Evolutionary conservation across 768 basidiomycete genomes (phyloP), one percentile per base, ranked within the genome.

Genomic region (Podaxis rugospora): DNA sequence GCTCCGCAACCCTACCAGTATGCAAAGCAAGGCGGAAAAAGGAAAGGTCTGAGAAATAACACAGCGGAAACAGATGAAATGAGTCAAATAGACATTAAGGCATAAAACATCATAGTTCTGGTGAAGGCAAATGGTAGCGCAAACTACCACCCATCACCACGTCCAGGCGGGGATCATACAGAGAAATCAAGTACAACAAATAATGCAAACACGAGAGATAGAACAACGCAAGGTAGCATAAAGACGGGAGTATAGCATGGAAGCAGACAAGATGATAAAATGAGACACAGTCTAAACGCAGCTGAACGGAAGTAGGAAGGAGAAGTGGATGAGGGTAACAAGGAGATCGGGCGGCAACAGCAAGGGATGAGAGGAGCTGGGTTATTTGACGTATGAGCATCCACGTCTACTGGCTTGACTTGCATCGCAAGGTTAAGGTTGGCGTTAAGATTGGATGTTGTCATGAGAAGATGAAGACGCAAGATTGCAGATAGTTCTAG

Each of bases 241-340:
- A 67, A 65, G 68, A 66, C 62, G 64, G 67, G 66, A 69, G 64
- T n/a, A 32, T 36, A 18, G 6, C 14, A 57, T 21, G 40, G 28
- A 13, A 47, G 36, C 25, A 57, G 7, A 49, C 36, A 23, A 37
- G 13, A 23, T 25, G 13, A 49, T 7, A 27, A 21, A 50, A 25
- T 13, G 18, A 47, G 25, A 7, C 42, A 3, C 2, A 37, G 6
- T 44, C 9, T 7, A 47, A 11, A 37, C 14, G 23, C 42, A n/a
- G 23, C 9, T 4, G 13, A 49, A 49, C 23, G 57, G 57, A 37
- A 57, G 27, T 23, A 23, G 36, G 57, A 49, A 57, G 57, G 57
- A 57, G 57, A 57, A 57, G 57, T 57, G 57, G 27, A 36, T 37
- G 36, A 57, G 57, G 35, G 57, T 50, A 16, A 27, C 27, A 10